Evolutionary conservation across 345 rosid species (phyloP), one percentile per base, ranked within the genome.

Genomic region (Populus davidiana): DNA sequence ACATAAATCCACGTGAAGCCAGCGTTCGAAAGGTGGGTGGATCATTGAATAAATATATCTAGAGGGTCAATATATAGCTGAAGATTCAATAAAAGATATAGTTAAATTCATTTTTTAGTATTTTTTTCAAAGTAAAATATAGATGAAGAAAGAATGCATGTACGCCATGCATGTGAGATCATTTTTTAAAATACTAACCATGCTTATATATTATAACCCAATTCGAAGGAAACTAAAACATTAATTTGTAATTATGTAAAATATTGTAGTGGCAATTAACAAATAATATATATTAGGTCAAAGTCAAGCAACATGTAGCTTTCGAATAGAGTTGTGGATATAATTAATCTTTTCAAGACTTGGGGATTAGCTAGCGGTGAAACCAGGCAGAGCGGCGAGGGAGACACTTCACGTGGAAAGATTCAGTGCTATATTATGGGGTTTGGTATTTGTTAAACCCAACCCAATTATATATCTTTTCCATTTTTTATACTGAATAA

Each of bases 341-440:
- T 2, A 52, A 2, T 9, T 33, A 33, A 33, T 29, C 8, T 13
- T 59, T 59, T 59, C 29, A 59, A 59, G 64, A 23, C 27, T 23
- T 10, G 29, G 63, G 29, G 63, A 23, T n/a, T 23, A 59, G 63
- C 27, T 18, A 64, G 44, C 18, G 18, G 59, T 63, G 77, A 49
- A 47, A 52, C 36, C 20, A 18, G 25, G 14, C 44, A 10, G 44
- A 14, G 64, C 4, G 67, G n/a, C 13, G 0, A 50, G 33, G 59
- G 67, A 69, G 77, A 82, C 82, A 78, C 31, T 79, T 79, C 85
- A 83, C 85, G 85, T 83, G 85, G 70, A 76, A 83, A 79, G 85
- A 83, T 79, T 75, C 13, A 33, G 36, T 4, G 11, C 7, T 12
- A 8, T 11, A 13, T 50, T 59, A 50, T 11, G 70, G 71, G 79